A percentile compares a stretch with the other conserved stretches of the same genome.
phyloP scores from a whole-genome alignment of 257 asterid genomes.

The Catharanthus roseus region DNA sequence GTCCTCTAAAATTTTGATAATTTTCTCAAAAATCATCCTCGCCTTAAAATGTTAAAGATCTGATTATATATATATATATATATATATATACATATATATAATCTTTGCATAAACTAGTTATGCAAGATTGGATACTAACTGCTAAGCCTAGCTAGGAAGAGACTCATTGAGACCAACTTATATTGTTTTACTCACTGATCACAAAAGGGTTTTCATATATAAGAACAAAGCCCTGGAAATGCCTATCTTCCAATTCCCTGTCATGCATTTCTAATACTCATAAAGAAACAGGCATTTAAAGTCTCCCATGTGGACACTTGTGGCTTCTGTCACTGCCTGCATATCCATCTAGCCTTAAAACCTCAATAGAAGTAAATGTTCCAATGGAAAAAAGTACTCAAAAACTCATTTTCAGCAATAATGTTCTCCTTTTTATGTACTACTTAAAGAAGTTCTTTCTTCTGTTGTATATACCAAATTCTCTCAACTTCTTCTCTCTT shows the following conservation, averaged over 20 bases:
- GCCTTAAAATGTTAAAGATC: too few species aligned
- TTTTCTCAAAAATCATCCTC: too few species aligned
- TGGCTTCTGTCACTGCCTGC: slow-evolving; percentile 3
- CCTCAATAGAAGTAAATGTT: slow-evolving; percentile 11
- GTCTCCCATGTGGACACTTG: slow-evolving; percentile 20
- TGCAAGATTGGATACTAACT: neutral
- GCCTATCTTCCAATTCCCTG: neutral
- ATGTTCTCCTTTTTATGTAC: neutral
- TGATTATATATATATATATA: too few species aligned
- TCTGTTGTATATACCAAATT: slow-evolving; percentile 16
- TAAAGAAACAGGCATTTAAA: neutral
- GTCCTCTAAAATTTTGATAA: too few species aligned
- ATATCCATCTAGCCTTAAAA: slow-evolving; percentile 10
- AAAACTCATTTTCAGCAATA: slow-evolving; percentile 18
- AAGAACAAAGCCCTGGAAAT: neutral
- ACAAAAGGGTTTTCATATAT: neutral
- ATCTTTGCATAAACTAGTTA: too few species aligned
- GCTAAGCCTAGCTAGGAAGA: neutral
- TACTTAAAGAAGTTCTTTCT: too few species aligned
- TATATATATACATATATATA: too few species aligned
- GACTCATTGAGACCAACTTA: neutral
- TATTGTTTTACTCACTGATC: neutral
- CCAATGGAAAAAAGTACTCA: too few species aligned
- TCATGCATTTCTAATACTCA: neutral
- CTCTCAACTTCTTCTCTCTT: slow-evolving; percentile 12